phyloP scores from a whole-genome alignment of 2,329 filamentous ascomycete genomes.

The Penicillium decumbens region DNA sequence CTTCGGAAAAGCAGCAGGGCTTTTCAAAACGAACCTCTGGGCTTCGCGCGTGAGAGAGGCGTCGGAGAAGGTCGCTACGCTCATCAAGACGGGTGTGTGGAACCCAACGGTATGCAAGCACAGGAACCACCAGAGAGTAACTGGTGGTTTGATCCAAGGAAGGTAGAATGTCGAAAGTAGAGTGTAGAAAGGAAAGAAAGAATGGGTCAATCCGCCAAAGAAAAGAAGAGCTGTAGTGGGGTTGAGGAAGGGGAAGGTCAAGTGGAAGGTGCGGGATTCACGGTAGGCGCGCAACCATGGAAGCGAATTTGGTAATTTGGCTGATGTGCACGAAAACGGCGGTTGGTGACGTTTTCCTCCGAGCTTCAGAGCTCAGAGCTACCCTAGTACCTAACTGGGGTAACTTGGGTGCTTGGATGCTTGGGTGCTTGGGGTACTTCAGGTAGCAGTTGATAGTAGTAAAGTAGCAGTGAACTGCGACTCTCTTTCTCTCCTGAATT shows the following conservation, averaged over 20 bases:
- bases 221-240: slow-evolving; percentile 21
- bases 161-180: slow-evolving; percentile 5
- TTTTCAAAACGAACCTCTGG: slow-evolving; percentile 34
- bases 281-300: slow-evolving; percentile 21
- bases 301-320: slow-evolving; percentile 1
- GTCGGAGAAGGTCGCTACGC: slow-evolving; percentile 40
- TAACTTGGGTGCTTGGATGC: too few relatives aligned
- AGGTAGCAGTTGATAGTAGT: slow-evolving; percentile 24
- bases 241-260: slow-evolving; percentile 5
- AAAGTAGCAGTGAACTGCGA: background rate
- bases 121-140: slow-evolving; percentile 6
- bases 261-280: slow-evolving; percentile 15
- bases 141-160: slow-evolving; percentile 4
- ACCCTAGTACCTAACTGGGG: background rate
- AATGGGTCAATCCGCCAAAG: slow-evolving; percentile 17
- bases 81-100: slow-evolving; percentile 36
- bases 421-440: slow-evolving; percentile 4
- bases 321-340: slow-evolving; percentile 3
- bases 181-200: slow-evolving; percentile 19
- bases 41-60: slow-evolving; percentile 42
- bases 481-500: background rate
- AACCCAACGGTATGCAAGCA: slow-evolving; percentile 20
- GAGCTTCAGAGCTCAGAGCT: background rate
- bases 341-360: slow-evolving; percentile 26
- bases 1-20: slow-evolving; percentile 5